These are phyloP conservation scores for Yarrowia keelungensis DNA, from an alignment of 805 yeast species.

Conservation along the genomic window DNA sequence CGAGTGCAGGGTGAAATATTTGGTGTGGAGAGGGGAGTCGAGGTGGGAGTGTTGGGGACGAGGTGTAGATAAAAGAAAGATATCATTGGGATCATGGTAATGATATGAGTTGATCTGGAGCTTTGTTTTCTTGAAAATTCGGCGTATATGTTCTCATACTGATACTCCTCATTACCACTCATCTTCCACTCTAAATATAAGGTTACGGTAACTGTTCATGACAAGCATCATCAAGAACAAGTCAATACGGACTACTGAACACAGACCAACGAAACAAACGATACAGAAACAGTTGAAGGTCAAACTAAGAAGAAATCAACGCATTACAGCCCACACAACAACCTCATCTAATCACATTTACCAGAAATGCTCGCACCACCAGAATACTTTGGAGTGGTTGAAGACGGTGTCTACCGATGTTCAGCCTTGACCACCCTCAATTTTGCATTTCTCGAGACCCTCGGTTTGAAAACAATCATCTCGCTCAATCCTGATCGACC, in stretches of 20 bases:
- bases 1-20: slow-evolving; percentile 23
- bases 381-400: slow-evolving; percentile 89
- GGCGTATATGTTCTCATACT: too few relatives aligned
- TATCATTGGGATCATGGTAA: too few relatives aligned
- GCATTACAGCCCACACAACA: background rate
- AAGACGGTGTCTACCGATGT: slow-evolving; percentile 84
- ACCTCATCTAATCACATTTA: background rate
- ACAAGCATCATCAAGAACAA: background rate
- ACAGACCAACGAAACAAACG: background rate
- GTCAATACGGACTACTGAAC: background rate
- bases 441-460: slow-evolving; percentile 77
- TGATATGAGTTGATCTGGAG: too few relatives aligned
- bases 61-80: too few relatives aligned
- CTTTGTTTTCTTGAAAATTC: too few relatives aligned
- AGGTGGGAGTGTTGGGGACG: background rate
- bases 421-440: slow-evolving; percentile 77
- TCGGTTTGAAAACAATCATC: slow-evolving; percentile 70
- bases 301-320: background rate
- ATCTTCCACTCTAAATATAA: background rate
- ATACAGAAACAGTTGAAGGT: background rate
- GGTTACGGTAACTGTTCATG: background rate
- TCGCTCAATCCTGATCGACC: slow-evolving; percentile 88
- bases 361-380: slow-evolving; percentile 83
- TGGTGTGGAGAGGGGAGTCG: background rate
- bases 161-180: too few relatives aligned